Evolutionary conservation across 257 asterid genomes (phyloP).

Genomic region (Fraxinus anomala): DNA sequence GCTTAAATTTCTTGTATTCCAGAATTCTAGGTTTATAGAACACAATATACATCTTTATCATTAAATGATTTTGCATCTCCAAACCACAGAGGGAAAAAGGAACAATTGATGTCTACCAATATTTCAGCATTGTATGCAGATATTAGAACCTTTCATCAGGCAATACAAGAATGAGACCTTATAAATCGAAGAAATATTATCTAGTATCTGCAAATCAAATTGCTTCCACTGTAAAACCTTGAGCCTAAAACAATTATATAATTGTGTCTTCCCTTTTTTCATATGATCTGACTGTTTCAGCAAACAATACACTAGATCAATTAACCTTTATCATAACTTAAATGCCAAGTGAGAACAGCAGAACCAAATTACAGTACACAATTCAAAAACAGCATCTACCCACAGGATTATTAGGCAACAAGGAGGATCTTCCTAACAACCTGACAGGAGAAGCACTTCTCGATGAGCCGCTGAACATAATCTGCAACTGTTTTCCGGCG

Average conservation of each 20-base stretch:
- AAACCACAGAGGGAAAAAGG: neutral
- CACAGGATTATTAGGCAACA: neutral
- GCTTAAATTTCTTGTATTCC: neutral
- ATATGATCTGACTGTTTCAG: neutral
- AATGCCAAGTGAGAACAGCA: neutral
- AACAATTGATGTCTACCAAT: neutral
- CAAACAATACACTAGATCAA: neutral
- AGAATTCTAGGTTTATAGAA: neutral
- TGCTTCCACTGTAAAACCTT: neutral
- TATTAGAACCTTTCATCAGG: neutral
- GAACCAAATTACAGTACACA: neutral
- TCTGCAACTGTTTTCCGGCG: conserved; percentile 40
- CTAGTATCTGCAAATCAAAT: neutral
- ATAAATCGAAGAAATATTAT: neutral
- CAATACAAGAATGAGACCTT: neutral
- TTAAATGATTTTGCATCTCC: neutral
- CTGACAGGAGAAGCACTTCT: conserved; percentile 41
- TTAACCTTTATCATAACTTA: neutral
- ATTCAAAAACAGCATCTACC: neutral
- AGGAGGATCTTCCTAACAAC: conserved; percentile 23
- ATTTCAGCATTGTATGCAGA: neutral
- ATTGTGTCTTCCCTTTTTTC: neutral
- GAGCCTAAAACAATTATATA: neutral
- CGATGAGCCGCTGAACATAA: conserved; percentile 38
- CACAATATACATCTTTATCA: neutral